Conservation (phyloP, 306 rosid species). For the Lathyrus oleraceus region DNA sequence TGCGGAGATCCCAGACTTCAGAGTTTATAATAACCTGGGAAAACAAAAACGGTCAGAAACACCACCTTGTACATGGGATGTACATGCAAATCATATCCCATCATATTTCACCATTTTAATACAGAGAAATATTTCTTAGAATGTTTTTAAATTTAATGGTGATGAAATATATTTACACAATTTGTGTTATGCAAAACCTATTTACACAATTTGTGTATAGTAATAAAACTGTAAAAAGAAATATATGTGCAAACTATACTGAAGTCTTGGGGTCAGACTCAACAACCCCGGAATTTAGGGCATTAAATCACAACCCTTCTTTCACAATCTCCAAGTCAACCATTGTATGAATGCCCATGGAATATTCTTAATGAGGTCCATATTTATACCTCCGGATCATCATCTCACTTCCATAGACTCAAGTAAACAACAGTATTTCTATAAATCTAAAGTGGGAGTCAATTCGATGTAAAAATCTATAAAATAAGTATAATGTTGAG, state of each 20-base stretch:
- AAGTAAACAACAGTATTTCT: not conserved
- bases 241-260: not conserved
- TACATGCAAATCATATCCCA: not conserved
- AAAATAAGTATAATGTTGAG: not conserved
- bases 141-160: not conserved
- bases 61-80: not conserved
- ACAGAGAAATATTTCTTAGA: not conserved
- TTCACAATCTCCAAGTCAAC: constrained; percentile 1
- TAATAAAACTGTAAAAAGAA: not conserved
- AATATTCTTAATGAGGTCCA: not conserved
- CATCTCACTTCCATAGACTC: not conserved
- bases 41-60: constrained; percentile 18
- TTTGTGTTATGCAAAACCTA: not conserved
- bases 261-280: not conserved
- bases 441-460: not conserved
- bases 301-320: not conserved
- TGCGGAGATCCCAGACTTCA: constrained; percentile 99
- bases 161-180: not conserved
- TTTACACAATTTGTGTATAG: not conserved
- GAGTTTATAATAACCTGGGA: constrained; percentile 91
- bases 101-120: not conserved
- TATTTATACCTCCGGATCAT: not conserved
- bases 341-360: not conserved
- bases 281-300: not conserved
- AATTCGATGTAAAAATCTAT: constrained; percentile 1